Base-by-base conservation (phyloP, 768 basidiomycete species). In the Tremella fuciformis region DNA sequence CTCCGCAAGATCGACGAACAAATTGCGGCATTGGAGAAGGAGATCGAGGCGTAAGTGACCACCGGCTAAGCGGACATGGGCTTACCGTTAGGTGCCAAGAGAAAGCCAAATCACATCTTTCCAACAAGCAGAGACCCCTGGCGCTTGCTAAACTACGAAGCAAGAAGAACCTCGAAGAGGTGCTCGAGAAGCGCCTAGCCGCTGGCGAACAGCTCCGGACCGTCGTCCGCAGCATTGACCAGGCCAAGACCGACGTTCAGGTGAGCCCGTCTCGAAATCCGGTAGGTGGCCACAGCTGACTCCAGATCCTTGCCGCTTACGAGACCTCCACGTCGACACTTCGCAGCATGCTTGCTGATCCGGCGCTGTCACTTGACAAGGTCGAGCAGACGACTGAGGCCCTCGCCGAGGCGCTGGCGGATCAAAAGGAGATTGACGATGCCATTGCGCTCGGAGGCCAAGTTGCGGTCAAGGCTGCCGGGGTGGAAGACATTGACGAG, bases 301-400 rank as follows among this genome's bases (percentile, higher is more conserved):
- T 49, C 16, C 63, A 92, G 90, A 88, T 96, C 50, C 85, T 98
- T 84, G 84, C 83, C 64, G 83, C 85, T 0, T 98, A 94, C 71
- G 83, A 89, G 76, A 84, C 85, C 1, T 92, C 91, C 6, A 86
- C 90, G 0, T 76, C 82, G 6, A 91, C 92, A 0, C 80, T 97
- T 6, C 83, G 82, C 13, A 78, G 84, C 0, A 84, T 97, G 44
- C 83, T 97, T 1, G 80, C 86, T 8, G 85, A 94, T 65, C 91
- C 92, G 0, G 85, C 85, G 0, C 80, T 98, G 13, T 85, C 86
- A 60, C 82, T 84, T n/a, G 86, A 86, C 15, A 82, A 81, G 50
- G 84, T 98, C 48, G 88, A 94, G 57, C 82, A 84, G 65, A 94
- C 91, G 2, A 86, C 94, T 84, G 89, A 92, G 22, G 87, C 86